Conservation (phyloP, 2,329 filamentous ascomycete species). For the Cryphonectria japonica region DNA sequence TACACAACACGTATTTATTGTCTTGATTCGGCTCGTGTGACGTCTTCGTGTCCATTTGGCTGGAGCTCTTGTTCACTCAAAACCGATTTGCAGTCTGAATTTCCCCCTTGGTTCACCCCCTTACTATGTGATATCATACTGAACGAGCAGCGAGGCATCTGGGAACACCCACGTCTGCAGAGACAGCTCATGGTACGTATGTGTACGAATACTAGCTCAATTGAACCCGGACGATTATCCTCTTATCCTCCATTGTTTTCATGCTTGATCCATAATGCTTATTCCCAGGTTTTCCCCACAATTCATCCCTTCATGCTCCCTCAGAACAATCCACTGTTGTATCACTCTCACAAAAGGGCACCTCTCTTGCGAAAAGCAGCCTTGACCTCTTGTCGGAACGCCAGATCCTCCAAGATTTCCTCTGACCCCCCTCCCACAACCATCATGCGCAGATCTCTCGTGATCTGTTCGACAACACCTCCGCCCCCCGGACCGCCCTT, state of each 20-base stretch:
- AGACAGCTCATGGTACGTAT: slow-evolving; percentile 20
- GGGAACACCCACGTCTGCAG: slow-evolving; percentile 2
- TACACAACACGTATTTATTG: no score
- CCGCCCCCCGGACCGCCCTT: slow-evolving; percentile 44
- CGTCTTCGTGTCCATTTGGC: neutral
- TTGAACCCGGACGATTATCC: slow-evolving; percentile 19
- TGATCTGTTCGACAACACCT: slow-evolving; percentile 52
- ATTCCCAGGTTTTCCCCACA: neutral
- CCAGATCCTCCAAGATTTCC: slow-evolving; percentile 52
- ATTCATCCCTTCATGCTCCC: neutral
- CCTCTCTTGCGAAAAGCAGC: neutral
- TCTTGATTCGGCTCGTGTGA: neutral
- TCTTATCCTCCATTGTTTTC: slow-evolving; percentile 18
- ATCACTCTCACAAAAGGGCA: neutral
- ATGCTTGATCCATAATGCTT: neutral
- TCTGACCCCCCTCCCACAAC: slow-evolving; percentile 55
- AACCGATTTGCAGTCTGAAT: neutral
- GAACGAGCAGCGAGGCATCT: neutral
- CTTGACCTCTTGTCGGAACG: slow-evolving; percentile 47
- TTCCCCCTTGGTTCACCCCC: neutral
- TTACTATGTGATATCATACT: neutral
- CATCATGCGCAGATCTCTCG: slow-evolving; percentile 53
- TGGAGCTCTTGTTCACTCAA: neutral
- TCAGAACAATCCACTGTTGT: neutral
- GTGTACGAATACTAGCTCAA: neutral